Base-by-base conservation (phyloP, 352 stramenopile species). In the Globisporangium nagaii region DNA sequence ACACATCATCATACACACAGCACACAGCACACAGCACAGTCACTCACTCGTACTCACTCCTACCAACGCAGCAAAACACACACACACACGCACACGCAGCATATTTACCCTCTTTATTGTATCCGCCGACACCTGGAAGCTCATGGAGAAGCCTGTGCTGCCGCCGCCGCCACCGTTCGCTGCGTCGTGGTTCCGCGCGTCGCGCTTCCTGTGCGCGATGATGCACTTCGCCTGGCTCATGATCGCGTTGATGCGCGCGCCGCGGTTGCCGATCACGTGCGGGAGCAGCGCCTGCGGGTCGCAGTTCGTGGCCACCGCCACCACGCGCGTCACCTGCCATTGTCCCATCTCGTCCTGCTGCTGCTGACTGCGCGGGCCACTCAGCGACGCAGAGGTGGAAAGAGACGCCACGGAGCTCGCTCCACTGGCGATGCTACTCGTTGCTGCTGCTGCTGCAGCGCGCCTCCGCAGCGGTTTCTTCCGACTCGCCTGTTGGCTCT, bases 211-310 rank as follows among this genome's bases (percentile, higher is more conserved):
- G 53, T 85, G 68, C 19, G 61, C 60, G 27, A 90, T 86, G 12
- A 62, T 73, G 55, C 74, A 86, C 22, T 79, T 72, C 19, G 75
- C 68, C 40, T 73, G 70, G 30, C 66, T 65, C 74, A 88, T 86
- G 41, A 88, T 68, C 15, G 55, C 63, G n/a, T 84, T 75, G 19
- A 90, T 62, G 10, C 78, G 75, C n/a, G 61, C 61, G 25, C 68
- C 65, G 20, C 73, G 75, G 0, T 62, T 57, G 7, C 79, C 75
- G 22, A 85, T 69, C 34, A 88, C 64, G 17, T 84, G 67, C 45
- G 75, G 66, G 27, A 69, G 60, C 20, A 90, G 61, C 6, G 53
- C 13, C 36, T 68, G 56, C 27, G 77, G 61, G 2, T 79, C 66
- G 42, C 74, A 64, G 15, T 56, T 73, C 24, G 75, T 87, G 30